Evolutionary conservation across 345 rosid genomes (phyloP).

Genomic region (Geranium rotundifolium): DNA sequence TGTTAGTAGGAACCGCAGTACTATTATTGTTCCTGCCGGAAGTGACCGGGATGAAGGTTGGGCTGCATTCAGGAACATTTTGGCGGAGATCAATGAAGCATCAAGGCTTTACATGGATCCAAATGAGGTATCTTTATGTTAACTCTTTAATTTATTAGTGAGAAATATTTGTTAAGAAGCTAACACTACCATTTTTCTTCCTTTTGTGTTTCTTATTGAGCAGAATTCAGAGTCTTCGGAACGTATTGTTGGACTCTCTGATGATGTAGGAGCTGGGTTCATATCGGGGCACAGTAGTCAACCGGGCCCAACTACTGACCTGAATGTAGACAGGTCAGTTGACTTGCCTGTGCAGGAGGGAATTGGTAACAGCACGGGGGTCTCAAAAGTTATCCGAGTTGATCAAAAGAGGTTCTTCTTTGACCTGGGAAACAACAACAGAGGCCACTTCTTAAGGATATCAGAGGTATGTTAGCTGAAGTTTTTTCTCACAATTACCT

Average conservation of each 20-base stretch:
- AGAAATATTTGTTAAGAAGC: no score
- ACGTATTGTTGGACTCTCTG: constrained; percentile 77
- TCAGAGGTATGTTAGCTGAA: constrained; percentile 57
- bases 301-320: constrained; percentile 53
- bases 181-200: no score
- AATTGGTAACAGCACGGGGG: constrained; percentile 40
- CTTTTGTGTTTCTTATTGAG: constrained; percentile 20
- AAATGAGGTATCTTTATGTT: constrained; percentile 40
- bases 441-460: constrained; percentile 92
- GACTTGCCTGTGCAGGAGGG: constrained; percentile 73
- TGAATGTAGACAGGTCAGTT: constrained; percentile 53
- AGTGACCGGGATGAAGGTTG: constrained; percentile 85
- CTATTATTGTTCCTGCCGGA: constrained; percentile 94
- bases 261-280: constrained; percentile 99
- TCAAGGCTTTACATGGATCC: constrained; percentile 59
- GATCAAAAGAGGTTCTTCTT: constrained; percentile 94
- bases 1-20: constrained; percentile 85
- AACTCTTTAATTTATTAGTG: no score
- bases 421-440: constrained; percentile 87
- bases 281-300: constrained; percentile 87
- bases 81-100: constrained; percentile 86
- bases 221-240: constrained; percentile 62
- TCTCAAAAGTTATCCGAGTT: constrained; percentile 78
- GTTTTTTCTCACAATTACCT: no score
- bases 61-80: constrained; percentile 88